phyloP scores from a whole-genome alignment of 306 rosid species.

The Rosa multiflora region DNA sequence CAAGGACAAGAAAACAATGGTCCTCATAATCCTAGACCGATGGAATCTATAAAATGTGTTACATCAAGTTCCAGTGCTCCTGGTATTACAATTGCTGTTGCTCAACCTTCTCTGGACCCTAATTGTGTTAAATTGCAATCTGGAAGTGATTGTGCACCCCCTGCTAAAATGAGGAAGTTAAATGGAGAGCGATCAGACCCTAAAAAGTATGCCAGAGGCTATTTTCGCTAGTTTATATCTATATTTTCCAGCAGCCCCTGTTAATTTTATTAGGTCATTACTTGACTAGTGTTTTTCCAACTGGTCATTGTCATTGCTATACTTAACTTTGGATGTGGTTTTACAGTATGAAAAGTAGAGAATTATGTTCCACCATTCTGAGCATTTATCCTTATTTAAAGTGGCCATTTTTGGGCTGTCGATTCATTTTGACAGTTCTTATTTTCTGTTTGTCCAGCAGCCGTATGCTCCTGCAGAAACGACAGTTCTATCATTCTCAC shows the following conservation, averaged over 20 bases:
- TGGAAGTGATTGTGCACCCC: conserved; percentile 61
- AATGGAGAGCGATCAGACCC: conserved; percentile 72
- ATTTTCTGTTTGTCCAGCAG: conserved; percentile 61
- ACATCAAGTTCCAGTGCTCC: conserved; percentile 72
- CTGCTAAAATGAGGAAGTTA: conserved; percentile 71
- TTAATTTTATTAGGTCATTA: conserved; percentile 1
- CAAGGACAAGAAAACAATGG: conserved; percentile 43
- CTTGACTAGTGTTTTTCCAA: neutral
- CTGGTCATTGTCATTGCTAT: neutral
- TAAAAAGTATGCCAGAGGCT: conserved; percentile 58
- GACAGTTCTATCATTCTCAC: conserved; percentile 98
- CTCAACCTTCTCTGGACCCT: conserved; percentile 68
- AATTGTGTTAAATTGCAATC: conserved; percentile 59
- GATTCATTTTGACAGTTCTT: conserved; percentile 23
- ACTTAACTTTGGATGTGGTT: neutral
- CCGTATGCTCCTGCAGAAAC: conserved; percentile 87
- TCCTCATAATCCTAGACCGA: conserved; percentile 49
- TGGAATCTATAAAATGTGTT: conserved; percentile 61
- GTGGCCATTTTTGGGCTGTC: conserved; percentile 20
- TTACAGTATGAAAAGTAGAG: conserved; percentile 6
- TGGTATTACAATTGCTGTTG: conserved; percentile 68
- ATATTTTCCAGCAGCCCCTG: neutral
- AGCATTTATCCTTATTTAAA: neutral
- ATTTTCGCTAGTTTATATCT: conserved; percentile 17
- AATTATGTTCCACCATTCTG: neutral